Conservation (phyloP, 805 yeast species). For the Candida berthetii region DNA sequence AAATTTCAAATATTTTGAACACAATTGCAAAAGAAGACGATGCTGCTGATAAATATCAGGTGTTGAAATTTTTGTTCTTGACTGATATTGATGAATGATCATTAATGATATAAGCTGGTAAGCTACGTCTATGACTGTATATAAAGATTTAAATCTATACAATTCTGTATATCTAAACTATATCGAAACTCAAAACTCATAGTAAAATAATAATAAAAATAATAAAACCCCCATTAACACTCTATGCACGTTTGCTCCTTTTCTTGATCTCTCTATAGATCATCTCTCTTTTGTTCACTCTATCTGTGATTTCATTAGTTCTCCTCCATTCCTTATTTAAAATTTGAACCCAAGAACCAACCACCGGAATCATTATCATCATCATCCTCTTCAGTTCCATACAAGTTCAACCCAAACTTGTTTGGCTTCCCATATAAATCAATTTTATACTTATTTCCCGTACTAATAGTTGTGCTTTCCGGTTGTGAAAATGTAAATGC, state of each 20-base stretch:
- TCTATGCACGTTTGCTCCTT: not conserved
- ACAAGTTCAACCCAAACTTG: conserved; percentile 14
- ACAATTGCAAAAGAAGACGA: not conserved
- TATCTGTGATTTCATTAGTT: too few relatives aligned
- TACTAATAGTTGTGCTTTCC: not conserved
- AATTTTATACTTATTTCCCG: conserved; percentile 14
- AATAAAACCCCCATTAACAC: not conserved
- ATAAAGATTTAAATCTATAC: not conserved
- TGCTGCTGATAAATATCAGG: not conserved
- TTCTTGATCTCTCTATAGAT: not conserved
- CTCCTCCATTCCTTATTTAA: too few relatives aligned
- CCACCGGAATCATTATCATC: conserved; percentile 1
- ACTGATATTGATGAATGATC: not conserved
- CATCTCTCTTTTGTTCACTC: too few relatives aligned
- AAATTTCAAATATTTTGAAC: conserved; percentile 7
- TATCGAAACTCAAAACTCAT: too few relatives aligned
- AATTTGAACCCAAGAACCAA: conserved; percentile 20
- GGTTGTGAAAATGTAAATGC: not conserved
- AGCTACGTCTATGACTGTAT: too few relatives aligned
- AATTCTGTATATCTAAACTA: not conserved
- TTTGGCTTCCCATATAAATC: conserved; percentile 20
- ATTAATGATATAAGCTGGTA: too few relatives aligned
- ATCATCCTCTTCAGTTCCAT: conserved; percentile 11
- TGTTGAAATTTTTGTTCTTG: not conserved
- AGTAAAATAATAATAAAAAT: not conserved